These are phyloP conservation scores for Paramecium sexaurelia DNA, from an alignment of 73 alveolate species.

Conservation along the genomic window DNA sequence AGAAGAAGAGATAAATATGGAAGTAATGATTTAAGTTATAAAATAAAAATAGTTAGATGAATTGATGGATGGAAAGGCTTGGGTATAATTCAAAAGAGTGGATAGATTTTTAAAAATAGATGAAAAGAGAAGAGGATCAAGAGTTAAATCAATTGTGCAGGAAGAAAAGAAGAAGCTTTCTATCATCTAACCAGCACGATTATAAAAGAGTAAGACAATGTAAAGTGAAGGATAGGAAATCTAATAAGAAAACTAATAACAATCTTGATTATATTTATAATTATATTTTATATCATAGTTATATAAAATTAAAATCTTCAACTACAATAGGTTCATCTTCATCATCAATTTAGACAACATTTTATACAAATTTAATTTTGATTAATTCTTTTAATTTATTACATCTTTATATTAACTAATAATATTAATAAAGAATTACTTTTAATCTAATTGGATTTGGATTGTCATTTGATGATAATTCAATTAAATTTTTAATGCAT, in stretches of 20 bases:
- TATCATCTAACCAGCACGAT: not conserved
- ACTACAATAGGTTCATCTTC: constrained; percentile 65
- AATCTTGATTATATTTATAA: not conserved
- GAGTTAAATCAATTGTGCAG: constrained; percentile 43
- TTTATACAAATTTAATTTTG: not conserved
- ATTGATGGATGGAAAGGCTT: constrained; percentile 64
- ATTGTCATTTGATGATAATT: constrained; percentile 23
- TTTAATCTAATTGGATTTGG: not conserved
- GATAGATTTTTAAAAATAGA: constrained; percentile 57
- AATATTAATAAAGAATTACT: not conserved
- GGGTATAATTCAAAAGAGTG: constrained; percentile 65
- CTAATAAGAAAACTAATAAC: not conserved
- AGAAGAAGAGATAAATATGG: constrained; percentile 64
- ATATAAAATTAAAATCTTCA: constrained; percentile 50
- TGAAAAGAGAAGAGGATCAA: constrained; percentile 27
- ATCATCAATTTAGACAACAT: constrained; percentile 43
- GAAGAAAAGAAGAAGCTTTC: constrained; percentile 57
- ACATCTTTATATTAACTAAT: constrained; percentile 15
- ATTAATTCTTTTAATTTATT: not conserved
- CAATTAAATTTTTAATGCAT: constrained; percentile 70
- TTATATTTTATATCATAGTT: constrained; percentile 39
- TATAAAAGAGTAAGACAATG: constrained; percentile 7
- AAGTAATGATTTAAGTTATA: constrained; percentile 7
- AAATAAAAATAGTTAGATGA: constrained; percentile 29
- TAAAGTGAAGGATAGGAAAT: constrained; percentile 29